These are phyloP conservation scores for Leucocoprinus sp. DNA, from an alignment of 768 basidiomycete species.

Conservation along the genomic window DNA sequence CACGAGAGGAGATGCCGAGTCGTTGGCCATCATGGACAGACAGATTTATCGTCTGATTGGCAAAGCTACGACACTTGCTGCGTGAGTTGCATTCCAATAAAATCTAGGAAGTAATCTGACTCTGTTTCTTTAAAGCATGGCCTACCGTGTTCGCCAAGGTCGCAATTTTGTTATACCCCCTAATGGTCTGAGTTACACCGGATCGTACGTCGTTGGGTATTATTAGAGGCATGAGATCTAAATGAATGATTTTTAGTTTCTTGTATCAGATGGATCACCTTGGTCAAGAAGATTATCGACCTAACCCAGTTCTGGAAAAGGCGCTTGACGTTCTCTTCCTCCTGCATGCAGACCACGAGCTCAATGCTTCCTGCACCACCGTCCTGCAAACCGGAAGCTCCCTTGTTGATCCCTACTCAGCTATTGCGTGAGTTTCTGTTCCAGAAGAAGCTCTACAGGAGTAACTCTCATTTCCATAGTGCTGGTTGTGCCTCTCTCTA, in stretches of 20 bases:
- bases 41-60: constrained; percentile 86
- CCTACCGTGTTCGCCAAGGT: constrained; percentile 87
- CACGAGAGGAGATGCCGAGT: constrained; percentile 56
- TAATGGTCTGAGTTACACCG: constrained; percentile 74
- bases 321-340: constrained; percentile 86
- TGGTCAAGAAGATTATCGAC: constrained; percentile 61
- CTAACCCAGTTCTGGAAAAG: constrained; percentile 79
- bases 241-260: constrained; percentile 40
- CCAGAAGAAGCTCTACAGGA: not conserved
- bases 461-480: constrained; percentile 24
- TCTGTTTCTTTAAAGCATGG: constrained; percentile 51
- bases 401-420: constrained; percentile 85
- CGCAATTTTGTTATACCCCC: constrained; percentile 83
- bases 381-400: constrained; percentile 86
- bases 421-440: constrained; percentile 50
- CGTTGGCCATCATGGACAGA: constrained; percentile 80
- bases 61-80: constrained; percentile 82
- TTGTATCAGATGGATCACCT: constrained; percentile 88
- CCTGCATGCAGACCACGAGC: constrained; percentile 84
- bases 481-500: constrained; percentile 86
- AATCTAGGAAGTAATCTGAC: not conserved
- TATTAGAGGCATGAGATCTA: not conserved
- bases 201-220: constrained; percentile 44
- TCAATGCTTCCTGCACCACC: constrained; percentile 81
- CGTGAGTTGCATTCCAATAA: constrained; percentile 36